phyloP scores from a whole-genome alignment of 495 filamentous ascomycete genomes.

The Delitschia confertaspora region DNA sequence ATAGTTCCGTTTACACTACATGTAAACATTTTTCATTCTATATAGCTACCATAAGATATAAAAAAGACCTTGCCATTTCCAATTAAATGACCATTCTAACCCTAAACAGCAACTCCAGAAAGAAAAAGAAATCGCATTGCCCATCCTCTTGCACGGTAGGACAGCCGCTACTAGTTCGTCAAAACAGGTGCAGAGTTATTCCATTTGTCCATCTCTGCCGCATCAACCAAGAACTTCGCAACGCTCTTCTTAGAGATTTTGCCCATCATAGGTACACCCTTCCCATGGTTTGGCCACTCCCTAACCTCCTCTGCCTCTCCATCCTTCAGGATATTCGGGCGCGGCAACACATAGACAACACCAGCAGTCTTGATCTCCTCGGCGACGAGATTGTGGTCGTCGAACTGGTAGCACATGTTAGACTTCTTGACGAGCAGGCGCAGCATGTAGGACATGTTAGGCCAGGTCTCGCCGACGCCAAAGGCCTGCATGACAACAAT shows the following conservation, averaged over 20 bases:
- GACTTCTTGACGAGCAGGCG: slow-evolving; percentile 32
- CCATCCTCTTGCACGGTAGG: too few species aligned
- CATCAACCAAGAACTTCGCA: slow-evolving; percentile 39
- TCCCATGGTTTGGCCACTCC: slow-evolving; percentile 33
- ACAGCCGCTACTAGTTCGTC: too few species aligned
- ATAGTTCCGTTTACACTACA: too few species aligned
- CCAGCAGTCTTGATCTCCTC: too few species aligned
- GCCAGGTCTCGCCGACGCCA: slow-evolving; percentile 34
- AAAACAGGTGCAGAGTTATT: slow-evolving; percentile 37
- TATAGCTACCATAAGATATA: too few species aligned
- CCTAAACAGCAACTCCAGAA: too few species aligned
- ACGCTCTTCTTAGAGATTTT: slow-evolving; percentile 38
- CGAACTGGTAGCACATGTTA: slow-evolving; percentile 30
- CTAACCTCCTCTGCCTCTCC: slow-evolving; percentile 30
- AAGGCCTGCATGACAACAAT: slow-evolving; percentile 37
- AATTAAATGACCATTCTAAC: too few species aligned
- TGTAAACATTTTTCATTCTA: too few species aligned
- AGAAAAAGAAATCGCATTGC: too few species aligned
- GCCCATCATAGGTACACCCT: slow-evolving; percentile 30
- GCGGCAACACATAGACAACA: slow-evolving; percentile 34
- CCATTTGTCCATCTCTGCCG: slow-evolving; percentile 33
- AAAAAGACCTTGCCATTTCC: too few species aligned
- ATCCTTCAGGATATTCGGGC: slow-evolving; percentile 35
- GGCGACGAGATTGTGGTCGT: slow-evolving; percentile 36
- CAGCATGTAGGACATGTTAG: slow-evolving; percentile 32